Evolutionary conservation across 169 alveolate genomes (phyloP).

Genomic region (Eimeria praecox): DNA sequence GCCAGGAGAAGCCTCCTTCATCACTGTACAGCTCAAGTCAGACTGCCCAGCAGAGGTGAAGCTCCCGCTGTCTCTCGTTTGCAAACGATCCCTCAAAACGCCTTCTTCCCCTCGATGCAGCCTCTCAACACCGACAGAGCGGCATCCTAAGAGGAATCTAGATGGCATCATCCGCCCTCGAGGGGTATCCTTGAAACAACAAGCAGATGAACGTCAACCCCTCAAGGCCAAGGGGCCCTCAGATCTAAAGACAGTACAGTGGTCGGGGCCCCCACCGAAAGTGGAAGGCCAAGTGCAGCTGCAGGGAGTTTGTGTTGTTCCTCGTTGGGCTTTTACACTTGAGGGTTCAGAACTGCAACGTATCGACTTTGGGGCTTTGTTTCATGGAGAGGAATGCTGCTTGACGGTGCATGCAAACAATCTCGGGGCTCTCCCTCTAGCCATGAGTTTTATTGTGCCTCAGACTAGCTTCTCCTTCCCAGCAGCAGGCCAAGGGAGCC

Average conservation of each 20-base stretch:
- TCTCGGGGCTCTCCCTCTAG: slow-evolving; percentile 7
- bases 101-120: slow-evolving; percentile 51
- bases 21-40: neutral
- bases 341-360: neutral
- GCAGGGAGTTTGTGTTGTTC: neutral
- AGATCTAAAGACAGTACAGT: neutral
- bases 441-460: neutral
- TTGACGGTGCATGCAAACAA: slow-evolving; percentile 5
- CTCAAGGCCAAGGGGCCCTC: neutral
- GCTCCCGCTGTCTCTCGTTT: neutral
- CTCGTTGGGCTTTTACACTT: slow-evolving; percentile 21
- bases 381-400: neutral
- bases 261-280: slow-evolving; percentile 24
- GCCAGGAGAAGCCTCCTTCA: neutral
- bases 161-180: neutral
- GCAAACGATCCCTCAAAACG: neutral
- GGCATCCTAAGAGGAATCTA: neutral
- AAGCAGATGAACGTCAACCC: neutral
- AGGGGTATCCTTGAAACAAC: neutral
- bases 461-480: neutral
- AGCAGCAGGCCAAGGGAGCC: neutral
- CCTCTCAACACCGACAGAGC: neutral
- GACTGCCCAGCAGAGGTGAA: slow-evolving; percentile 5
- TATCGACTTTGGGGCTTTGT: slow-evolving; percentile 13
- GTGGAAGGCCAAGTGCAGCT: slow-evolving; percentile 28